phyloP scores from a whole-genome alignment of 2,329 filamentous ascomycete species.

The Leptodontidium sp. region DNA sequence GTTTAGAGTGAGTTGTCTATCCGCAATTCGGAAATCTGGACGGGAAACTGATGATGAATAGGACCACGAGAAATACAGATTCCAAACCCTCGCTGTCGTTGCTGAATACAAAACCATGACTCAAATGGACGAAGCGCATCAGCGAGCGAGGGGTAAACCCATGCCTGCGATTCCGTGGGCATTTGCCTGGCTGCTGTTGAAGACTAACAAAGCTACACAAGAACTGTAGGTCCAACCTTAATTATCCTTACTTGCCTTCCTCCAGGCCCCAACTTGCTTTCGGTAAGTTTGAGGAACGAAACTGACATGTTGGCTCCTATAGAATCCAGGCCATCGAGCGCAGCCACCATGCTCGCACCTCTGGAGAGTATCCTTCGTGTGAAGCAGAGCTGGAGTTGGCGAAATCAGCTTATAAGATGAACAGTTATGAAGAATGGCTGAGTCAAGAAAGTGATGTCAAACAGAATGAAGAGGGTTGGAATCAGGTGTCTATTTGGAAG shows the following conservation, averaged over 20 bases:
- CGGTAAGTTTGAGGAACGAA: not conserved
- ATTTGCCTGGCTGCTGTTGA: constrained; percentile 33
- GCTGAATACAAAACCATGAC: constrained; percentile 32
- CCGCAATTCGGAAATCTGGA: not conserved
- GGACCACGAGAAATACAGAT: constrained; percentile 32
- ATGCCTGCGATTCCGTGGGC: constrained; percentile 28
- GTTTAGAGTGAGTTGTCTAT: constrained; percentile 28
- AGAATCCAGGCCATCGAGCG: constrained; percentile 28
- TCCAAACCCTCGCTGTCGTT: constrained; percentile 25
- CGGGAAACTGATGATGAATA: not conserved
- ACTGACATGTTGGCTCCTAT: not conserved
- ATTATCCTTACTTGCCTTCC: not conserved
- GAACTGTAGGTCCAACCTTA: constrained; percentile 24
- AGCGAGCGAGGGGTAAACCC: constrained; percentile 25
- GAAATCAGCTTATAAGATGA: constrained; percentile 31
- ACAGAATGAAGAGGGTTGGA: constrained; percentile 24
- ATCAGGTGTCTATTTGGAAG: constrained; percentile 30
- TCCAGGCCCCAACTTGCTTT: too few relatives aligned
- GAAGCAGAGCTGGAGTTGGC: constrained; percentile 26
- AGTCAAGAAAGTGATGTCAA: constrained; percentile 8
- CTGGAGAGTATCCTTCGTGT: constrained; percentile 27
- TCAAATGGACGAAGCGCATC: constrained; percentile 31
- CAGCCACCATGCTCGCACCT: constrained; percentile 24
- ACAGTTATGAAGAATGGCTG: constrained; percentile 34
- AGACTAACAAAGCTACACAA: constrained; percentile 31